Evolutionary conservation across 805 yeast species (phyloP).

Genomic region (Cyberlindnera maritima): DNA sequence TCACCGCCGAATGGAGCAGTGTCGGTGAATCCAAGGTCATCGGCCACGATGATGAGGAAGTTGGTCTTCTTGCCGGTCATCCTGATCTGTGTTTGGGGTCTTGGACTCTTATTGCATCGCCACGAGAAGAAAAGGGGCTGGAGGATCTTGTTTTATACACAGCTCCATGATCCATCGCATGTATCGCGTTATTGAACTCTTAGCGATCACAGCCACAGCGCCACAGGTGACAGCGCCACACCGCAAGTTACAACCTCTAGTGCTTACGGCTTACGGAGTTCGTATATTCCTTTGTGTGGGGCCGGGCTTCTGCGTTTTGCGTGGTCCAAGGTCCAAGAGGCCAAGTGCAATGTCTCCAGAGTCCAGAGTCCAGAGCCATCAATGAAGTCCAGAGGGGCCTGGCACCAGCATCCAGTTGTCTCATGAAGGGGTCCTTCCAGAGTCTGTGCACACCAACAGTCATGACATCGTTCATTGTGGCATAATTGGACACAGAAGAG

Average conservation of each 20-base stretch:
- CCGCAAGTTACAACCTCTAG: too few relatives aligned
- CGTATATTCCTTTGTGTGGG: constrained; percentile 73
- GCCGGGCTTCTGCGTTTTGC: constrained; percentile 75
- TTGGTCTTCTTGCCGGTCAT: constrained; percentile 26
- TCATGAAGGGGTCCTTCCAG: constrained; percentile 91
- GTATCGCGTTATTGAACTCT: too few relatives aligned
- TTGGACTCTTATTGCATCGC: too few relatives aligned
- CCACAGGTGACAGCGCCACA: too few relatives aligned
- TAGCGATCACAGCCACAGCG: too few relatives aligned
- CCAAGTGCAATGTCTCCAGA: constrained; percentile 99
- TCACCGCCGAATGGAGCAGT: constrained; percentile 54
- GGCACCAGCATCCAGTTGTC: constrained; percentile 87
- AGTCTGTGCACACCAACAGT: constrained; percentile 91
- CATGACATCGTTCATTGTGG: constrained; percentile 98
- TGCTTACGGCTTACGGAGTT: constrained; percentile 84
- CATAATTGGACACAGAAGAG: constrained; percentile 91
- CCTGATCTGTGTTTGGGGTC: too few relatives aligned
- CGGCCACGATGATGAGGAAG: constrained; percentile 55
- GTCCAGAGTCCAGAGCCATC: constrained; percentile 99
- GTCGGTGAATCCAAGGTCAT: constrained; percentile 61
- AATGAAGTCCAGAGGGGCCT: constrained; percentile 87
- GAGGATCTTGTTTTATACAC: constrained; percentile 68
- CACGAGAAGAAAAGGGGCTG: too few relatives aligned
- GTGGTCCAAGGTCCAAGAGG: constrained; percentile 83
- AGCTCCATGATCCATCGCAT: too few relatives aligned